Evolutionary conservation across 1,284 basidiomycete genomes (phyloP).

Genomic region (Moniliella sp.): DNA sequence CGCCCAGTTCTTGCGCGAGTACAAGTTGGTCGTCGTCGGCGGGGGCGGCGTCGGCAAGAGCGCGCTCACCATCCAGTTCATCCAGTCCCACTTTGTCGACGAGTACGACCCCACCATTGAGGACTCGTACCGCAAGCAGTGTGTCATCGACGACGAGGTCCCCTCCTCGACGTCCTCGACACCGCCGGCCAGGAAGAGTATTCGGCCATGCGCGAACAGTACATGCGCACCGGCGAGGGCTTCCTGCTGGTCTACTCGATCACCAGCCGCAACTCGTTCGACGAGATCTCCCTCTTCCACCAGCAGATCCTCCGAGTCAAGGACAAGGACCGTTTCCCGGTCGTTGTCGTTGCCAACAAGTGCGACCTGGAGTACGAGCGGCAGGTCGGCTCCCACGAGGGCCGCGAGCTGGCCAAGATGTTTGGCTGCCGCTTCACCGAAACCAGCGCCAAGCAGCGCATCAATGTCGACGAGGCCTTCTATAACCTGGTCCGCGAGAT

Average conservation of each 20-base stretch:
- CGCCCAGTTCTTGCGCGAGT: too few relatives aligned
- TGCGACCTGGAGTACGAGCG: conserved; percentile 15
- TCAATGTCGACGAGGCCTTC: conserved; percentile 99
- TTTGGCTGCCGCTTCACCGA: conserved; percentile 94
- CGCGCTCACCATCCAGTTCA: conserved; percentile 36
- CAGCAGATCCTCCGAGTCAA: conserved; percentile 23
- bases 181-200: conserved; percentile 64
- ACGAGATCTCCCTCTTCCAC: conserved; percentile 20
- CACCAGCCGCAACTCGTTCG: conserved; percentile 38
- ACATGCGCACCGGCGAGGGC: conserved; percentile 36
- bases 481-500: conserved; percentile 87
- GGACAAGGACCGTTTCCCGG: conserved; percentile 47
- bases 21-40: conserved; percentile 8
- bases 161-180: conserved; percentile 85
- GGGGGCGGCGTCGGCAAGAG: conserved; percentile 23
- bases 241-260: conserved; percentile 36
- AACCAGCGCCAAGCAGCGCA: conserved; percentile 90
- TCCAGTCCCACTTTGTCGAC: conserved; percentile 19
- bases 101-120: conserved; percentile 29
- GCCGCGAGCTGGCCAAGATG: conserved; percentile 82
- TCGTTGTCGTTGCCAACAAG: conserved; percentile 26
- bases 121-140: conserved; percentile 21
- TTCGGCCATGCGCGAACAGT: conserved; percentile 35
- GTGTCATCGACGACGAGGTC: conserved; percentile 51
- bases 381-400: conserved; percentile 44